Evolutionary conservation across 2,329 filamentous ascomycete genomes (phyloP).

Genomic region (Colletotrichum tanaceti): DNA sequence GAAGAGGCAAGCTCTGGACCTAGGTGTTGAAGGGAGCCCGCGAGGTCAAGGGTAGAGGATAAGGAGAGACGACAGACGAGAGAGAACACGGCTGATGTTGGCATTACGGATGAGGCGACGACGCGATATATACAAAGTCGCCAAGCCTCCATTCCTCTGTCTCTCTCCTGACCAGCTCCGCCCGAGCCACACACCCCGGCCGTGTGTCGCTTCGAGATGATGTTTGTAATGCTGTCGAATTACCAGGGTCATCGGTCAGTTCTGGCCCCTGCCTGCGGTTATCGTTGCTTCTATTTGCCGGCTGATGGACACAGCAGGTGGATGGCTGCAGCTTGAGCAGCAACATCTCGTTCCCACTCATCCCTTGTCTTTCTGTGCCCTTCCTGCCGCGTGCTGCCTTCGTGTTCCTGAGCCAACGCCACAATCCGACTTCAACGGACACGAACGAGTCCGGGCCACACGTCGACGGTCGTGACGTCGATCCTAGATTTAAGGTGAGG

Average conservation of each 20-base stretch:
- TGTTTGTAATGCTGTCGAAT: constrained; percentile 22
- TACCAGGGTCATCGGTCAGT: not conserved
- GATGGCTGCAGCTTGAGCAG: not conserved
- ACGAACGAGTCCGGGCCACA: not conserved
- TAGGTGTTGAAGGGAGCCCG: not conserved
- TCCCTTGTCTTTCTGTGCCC: not conserved
- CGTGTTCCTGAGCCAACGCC: not conserved
- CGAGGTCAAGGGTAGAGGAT: no score
- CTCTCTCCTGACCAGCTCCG: constrained; percentile 10
- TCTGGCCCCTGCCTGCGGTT: not conserved
- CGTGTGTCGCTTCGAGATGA: constrained; percentile 21
- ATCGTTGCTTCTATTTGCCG: not conserved
- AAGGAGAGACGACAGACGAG: not conserved
- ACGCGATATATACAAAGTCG: constrained; percentile 13
- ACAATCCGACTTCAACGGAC: not conserved
- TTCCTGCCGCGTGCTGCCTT: no score
- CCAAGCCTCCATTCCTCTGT: constrained; percentile 7
- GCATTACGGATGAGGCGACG: not conserved
- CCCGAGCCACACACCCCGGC: not conserved
- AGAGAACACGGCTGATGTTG: not conserved
- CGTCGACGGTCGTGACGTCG: no score
- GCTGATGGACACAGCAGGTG: not conserved
- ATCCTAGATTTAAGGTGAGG: no score
- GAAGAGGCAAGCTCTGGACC: not conserved
- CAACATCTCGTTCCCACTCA: not conserved